Conservation (phyloP, 352 stramenopile species). For the Phytophthora crassamura region DNA sequence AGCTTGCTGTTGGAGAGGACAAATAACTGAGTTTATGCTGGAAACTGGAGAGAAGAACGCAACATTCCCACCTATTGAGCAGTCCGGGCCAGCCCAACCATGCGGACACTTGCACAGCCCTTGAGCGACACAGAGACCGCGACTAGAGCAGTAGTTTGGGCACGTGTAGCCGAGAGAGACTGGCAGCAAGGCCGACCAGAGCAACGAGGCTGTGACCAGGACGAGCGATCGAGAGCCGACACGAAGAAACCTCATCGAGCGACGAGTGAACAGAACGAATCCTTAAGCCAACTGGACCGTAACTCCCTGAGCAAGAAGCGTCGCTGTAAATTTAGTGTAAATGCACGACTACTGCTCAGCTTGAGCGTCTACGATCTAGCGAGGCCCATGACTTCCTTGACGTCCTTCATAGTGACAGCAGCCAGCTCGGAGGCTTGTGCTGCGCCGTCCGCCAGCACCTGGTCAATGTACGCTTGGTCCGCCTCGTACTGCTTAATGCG, state of each 20-base stretch:
- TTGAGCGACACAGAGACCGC: constrained; percentile 65
- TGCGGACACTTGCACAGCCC: constrained; percentile 63
- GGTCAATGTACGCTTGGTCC: constrained; percentile 91
- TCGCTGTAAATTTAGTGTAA: constrained; percentile 35
- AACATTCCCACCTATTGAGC: constrained; percentile 51
- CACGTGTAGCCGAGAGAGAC: constrained; percentile 50
- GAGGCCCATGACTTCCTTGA: constrained; percentile 80
- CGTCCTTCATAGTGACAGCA: constrained; percentile 73
- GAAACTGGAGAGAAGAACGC: neutral
- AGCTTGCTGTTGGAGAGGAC: constrained; percentile 43
- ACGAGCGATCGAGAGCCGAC: neutral
- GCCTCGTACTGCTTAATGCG: constrained; percentile 92
- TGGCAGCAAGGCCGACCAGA: constrained; percentile 16
- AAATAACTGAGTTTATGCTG: too few relatives aligned
- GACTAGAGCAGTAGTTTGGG: constrained; percentile 74
- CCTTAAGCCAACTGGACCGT: constrained; percentile 8
- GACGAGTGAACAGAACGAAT: constrained; percentile 22
- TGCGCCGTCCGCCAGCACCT: constrained; percentile 89
- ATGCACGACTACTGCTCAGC: neutral
- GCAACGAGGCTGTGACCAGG: constrained; percentile 5
- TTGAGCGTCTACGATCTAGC: constrained; percentile 21
- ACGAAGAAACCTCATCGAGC: constrained; percentile 15
- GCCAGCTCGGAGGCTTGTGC: constrained; percentile 69
- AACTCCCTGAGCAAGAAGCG: constrained; percentile 18
- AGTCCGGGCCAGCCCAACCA: constrained; percentile 60